Base-by-base conservation (phyloP, 2,329 filamentous ascomycete species). In the Phyllosticta citriasiana region DNA sequence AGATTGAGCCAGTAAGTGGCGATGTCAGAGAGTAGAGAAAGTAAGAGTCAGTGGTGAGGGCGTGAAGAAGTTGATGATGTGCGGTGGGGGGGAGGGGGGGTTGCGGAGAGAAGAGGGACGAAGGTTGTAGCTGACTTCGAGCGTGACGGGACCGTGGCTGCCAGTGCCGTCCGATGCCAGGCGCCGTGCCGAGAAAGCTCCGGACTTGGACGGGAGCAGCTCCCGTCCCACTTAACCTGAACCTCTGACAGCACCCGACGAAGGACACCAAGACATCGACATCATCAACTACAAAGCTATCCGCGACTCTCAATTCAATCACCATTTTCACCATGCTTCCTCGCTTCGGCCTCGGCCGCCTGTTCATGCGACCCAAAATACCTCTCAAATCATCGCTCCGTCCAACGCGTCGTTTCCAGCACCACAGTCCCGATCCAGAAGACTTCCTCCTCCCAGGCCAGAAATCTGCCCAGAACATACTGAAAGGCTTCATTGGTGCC, bases 401-500 rank as follows among this genome's bases (percentile, higher is more conserved):
- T 53, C 19, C 52, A 12, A 25, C 57, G n/a, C 40, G 52, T 33
- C 25, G 22, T 19, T 25, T 53, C 22, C 19, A 25, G 25, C 55
- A 53, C 58, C 69, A 69, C 64, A 63, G n/a, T 16, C n/a, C 6
- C 40, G 16, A n/a, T 3, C 3, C 4, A 5, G 40, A 47, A 7
- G 6, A 16, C 16, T n/a, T n/a, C 40, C 14, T 47, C 14, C 40
- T 47, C 16, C 40, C 40, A 2, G 40, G 40, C 40, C 40, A 47
- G n/a, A 47, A n/a, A n/a, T 47, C 40, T 14, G 40, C 40, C 6
- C 40, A 5, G 5, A n/a, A 16, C 14, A n/a, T 47, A n/a, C 58
- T 60, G 9, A 74, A 71, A 57, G 63, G 66, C 22, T 61, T 78
- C 60, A 72, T 79, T 52, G 73, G 71, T 51, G 47, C 75, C 65